phyloP scores from a whole-genome alignment of 2,329 filamentous ascomycete genomes.

The Boeremia exigua region DNA sequence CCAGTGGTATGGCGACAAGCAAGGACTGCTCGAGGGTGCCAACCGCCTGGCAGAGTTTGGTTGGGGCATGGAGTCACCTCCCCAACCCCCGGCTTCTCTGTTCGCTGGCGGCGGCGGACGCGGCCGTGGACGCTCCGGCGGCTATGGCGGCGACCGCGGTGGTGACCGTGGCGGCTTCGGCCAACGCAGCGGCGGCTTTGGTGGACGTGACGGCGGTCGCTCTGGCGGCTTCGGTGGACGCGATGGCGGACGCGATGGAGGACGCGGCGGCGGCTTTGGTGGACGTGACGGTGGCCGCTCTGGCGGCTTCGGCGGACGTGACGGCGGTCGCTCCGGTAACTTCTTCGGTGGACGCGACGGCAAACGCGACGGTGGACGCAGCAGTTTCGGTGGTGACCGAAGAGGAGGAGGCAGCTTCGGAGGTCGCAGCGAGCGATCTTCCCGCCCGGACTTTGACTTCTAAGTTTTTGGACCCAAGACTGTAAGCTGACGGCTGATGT shows the following conservation, averaged over 20 bases:
- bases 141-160: slow-evolving; percentile 21
- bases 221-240: slow-evolving; percentile 20
- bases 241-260: slow-evolving; percentile 8
- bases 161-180: slow-evolving; percentile 9
- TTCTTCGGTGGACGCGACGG: slow-evolving; percentile 27
- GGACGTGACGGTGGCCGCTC: slow-evolving; percentile 2
- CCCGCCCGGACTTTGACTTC: slow-evolving; percentile 14
- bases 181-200: slow-evolving; percentile 18
- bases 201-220: slow-evolving; percentile 18
- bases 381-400: slow-evolving; percentile 8
- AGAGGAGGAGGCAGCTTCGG: slow-evolving; percentile 18
- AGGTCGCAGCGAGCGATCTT: slow-evolving; percentile 14
- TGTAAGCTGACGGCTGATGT: slow-evolving; percentile 3
- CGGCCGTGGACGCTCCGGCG: slow-evolving; percentile 20
- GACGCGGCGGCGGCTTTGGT: slow-evolving; percentile 20
- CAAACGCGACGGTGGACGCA: slow-evolving; percentile 21
- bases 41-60: slow-evolving; percentile 55
- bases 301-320: slow-evolving; percentile 19
- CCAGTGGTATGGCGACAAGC: slow-evolving; percentile 51
- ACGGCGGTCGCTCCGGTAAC: slow-evolving; percentile 18
- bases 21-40: slow-evolving; percentile 51
- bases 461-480: neutral
- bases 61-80: slow-evolving; percentile 54
- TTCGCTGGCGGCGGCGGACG: slow-evolving; percentile 20
- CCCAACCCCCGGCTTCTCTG: slow-evolving; percentile 39